Conservation (phyloP, 768 basidiomycete genomes). For the Sarcodon sp. region DNA sequence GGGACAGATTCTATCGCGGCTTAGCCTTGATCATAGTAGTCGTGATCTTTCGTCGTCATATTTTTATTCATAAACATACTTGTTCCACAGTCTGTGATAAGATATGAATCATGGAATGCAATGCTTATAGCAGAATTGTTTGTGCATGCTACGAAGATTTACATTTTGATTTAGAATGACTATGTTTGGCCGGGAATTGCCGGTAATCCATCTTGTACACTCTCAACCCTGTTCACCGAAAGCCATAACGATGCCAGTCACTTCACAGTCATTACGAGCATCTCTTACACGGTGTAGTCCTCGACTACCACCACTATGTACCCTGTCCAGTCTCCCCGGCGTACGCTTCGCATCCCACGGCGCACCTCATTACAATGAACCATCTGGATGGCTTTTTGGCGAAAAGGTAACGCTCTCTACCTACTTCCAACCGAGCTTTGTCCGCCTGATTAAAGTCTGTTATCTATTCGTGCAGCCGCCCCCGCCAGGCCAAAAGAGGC, state of each 20-base stretch:
- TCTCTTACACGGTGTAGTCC: background rate
- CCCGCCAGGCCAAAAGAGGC: slow-evolving; percentile 71
- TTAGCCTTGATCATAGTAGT: too few relatives aligned
- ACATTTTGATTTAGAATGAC: too few relatives aligned
- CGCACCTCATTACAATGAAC: slow-evolving; percentile 80
- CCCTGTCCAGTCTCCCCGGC: background rate
- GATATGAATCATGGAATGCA: too few relatives aligned
- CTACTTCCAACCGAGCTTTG: background rate
- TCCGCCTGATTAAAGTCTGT: background rate
- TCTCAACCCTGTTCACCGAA: background rate
- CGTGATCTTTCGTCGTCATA: too few relatives aligned
- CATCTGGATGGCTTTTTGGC: slow-evolving; percentile 76
- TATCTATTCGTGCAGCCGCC: slow-evolving; percentile 37
- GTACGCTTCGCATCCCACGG: slow-evolving; percentile 51
- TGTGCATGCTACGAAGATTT: too few relatives aligned
- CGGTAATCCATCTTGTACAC: background rate
- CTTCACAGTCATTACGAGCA: background rate
- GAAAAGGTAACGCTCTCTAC: slow-evolving; percentile 59
- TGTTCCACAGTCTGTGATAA: too few relatives aligned
- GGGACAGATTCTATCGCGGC: too few relatives aligned
- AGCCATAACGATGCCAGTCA: background rate
- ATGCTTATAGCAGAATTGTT: too few relatives aligned
- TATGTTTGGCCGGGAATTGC: background rate
- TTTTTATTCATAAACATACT: too few relatives aligned
- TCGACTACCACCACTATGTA: background rate